Conservation (phyloP, 2,329 filamentous ascomycete genomes). For the Hypoxylon sp. region DNA sequence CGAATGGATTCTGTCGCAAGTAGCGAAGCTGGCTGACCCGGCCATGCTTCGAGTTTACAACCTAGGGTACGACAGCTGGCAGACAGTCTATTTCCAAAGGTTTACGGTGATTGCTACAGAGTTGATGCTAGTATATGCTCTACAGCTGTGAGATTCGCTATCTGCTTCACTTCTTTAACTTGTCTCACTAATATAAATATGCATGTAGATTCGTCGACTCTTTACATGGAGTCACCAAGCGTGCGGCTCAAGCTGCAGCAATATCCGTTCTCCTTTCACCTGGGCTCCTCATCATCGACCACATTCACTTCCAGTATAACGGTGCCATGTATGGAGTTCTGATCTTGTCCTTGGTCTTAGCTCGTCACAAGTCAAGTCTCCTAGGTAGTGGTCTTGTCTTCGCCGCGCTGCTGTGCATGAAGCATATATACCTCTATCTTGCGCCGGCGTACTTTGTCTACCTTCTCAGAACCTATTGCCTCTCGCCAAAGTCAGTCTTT, state of each 20-base stretch:
- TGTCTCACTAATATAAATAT: slow-evolving; percentile 28
- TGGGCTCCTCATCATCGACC: slow-evolving; percentile 95
- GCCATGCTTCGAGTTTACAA: slow-evolving; percentile 85
- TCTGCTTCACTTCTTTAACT: slow-evolving; percentile 6
- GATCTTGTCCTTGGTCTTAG: slow-evolving; percentile 86
- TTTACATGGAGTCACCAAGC: slow-evolving; percentile 72
- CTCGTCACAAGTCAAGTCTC: slow-evolving; percentile 79
- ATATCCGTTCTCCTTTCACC: slow-evolving; percentile 92
- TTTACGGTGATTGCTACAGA: slow-evolving; percentile 89
- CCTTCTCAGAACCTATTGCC: slow-evolving; percentile 88
- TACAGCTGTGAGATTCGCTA: slow-evolving; percentile 73
- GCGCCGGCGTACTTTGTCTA: slow-evolving; percentile 96
- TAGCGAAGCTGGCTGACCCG: slow-evolving; percentile 81
- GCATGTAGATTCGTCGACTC: slow-evolving; percentile 78
- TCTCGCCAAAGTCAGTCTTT: slow-evolving; percentile 82
- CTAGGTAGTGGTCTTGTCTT: slow-evolving; percentile 86
- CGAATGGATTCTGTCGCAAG: slow-evolving; percentile 90
- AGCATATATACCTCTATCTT: slow-evolving; percentile 98
- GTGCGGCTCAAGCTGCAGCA: slow-evolving; percentile 85
- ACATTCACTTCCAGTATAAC: slow-evolving; percentile 98
- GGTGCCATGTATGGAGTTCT: slow-evolving; percentile 94
- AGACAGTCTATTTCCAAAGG: slow-evolving; percentile 93
- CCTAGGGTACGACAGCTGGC: slow-evolving; percentile 89
- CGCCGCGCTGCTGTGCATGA: slow-evolving; percentile 88
- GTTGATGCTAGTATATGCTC: slow-evolving; percentile 83